These are phyloP conservation scores for Tuber borchii DNA, from an alignment of 495 filamentous ascomycete genomes.

Conservation along the genomic window DNA sequence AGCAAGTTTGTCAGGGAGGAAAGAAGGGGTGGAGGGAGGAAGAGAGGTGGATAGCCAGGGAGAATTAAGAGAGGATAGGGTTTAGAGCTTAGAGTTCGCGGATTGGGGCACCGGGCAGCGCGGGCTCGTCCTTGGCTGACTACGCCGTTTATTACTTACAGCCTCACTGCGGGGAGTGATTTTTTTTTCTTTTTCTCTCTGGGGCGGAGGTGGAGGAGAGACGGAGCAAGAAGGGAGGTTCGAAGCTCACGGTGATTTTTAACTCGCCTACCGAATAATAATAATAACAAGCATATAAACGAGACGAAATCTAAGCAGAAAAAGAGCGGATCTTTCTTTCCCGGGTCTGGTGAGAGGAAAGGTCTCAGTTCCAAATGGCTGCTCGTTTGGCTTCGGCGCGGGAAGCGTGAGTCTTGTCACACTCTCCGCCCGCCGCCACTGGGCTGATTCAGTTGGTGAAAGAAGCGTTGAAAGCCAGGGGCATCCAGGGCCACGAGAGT, in stretches of 20 bases:
- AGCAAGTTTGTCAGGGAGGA: neutral
- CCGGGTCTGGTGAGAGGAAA: neutral
- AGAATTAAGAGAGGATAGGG: neutral
- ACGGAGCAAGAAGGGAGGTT: neutral
- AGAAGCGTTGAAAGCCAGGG: neutral
- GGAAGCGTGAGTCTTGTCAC: slow-evolving; percentile 3
- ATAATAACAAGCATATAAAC: neutral
- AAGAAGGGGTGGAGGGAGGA: neutral
- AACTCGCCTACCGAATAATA: neutral
- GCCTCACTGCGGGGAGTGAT: neutral
- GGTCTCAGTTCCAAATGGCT: neutral
- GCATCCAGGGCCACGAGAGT: slow-evolving; percentile 1
- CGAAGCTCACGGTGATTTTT: neutral
- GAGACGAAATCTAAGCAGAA: neutral
- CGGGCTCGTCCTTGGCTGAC: neutral
- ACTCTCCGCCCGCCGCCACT: slow-evolving; percentile 1
- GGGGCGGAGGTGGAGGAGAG: neutral
- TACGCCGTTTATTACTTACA: neutral
- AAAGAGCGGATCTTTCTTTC: neutral
- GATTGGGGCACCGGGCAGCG: neutral
- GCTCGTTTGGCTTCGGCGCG: neutral
- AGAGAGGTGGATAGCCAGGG: neutral
- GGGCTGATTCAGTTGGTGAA: neutral
- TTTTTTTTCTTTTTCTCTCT: neutral
- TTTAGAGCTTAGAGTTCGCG: neutral